phyloP scores from a whole-genome alignment of 1,284 basidiomycete species.

The Tylopilus sp. region DNA sequence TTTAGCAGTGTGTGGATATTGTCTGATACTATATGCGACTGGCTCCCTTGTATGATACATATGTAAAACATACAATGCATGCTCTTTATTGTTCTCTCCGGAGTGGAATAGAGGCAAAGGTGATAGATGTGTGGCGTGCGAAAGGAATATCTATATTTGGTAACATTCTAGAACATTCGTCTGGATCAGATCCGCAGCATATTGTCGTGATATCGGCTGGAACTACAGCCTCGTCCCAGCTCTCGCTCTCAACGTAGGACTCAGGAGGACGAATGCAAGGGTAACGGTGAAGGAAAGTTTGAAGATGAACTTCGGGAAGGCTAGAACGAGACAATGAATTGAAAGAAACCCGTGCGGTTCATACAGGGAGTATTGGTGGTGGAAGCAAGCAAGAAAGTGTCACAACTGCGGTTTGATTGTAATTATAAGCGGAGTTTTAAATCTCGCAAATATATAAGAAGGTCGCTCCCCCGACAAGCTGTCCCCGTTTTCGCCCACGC shows the following conservation, averaged over 20 bases:
- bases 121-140: constrained; percentile 26
- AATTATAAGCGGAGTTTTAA: constrained; percentile 45
- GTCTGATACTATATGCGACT: constrained; percentile 6
- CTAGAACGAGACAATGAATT: neutral
- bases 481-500: constrained; percentile 39
- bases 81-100: neutral
- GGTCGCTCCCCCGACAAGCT: constrained; percentile 14
- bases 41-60: constrained; percentile 10
- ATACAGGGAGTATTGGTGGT: constrained; percentile 28
- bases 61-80: constrained; percentile 13
- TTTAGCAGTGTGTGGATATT: constrained; percentile 16
- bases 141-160: constrained; percentile 27
- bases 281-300: neutral
- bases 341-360: constrained; percentile 23
- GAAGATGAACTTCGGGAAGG: no score
- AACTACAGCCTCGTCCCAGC: neutral
- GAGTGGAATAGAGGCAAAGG: neutral
- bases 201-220: neutral
- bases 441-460: constrained; percentile 40
- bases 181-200: constrained; percentile 23
- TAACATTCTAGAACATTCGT: constrained; percentile 39
- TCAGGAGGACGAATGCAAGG: neutral
- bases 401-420: constrained; percentile 20
- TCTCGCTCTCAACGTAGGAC: neutral
- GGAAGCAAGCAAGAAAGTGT: constrained; percentile 36